Percentiles rank a stretch among this genome's conserved stretches.
These are phyloP conservation scores for Canavalia gladiata DNA, from an alignment of 306 rosid species.

Conservation along the genomic window DNA sequence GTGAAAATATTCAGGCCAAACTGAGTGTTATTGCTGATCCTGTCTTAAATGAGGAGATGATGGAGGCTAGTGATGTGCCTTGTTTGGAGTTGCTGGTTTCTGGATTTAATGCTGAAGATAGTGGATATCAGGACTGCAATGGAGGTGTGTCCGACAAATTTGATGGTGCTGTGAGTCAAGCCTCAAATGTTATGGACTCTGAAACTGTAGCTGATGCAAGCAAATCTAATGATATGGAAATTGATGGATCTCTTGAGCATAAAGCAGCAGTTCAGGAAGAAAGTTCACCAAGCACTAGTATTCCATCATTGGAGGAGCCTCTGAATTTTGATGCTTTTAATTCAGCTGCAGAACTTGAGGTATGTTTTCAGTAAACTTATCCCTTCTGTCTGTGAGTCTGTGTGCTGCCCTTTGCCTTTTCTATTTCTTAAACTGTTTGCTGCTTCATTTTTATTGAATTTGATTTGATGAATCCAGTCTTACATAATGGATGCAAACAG, in stretches of 20 bases:
- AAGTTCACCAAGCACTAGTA: slow-evolving; percentile 49
- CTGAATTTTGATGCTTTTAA: slow-evolving; percentile 66
- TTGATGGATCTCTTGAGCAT: slow-evolving; percentile 55
- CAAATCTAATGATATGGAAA: slow-evolving; percentile 48
- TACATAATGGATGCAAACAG: background rate
- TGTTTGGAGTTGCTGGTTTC: slow-evolving; percentile 47
- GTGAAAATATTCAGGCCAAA: slow-evolving; percentile 40
- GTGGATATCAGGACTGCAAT: slow-evolving; percentile 47
- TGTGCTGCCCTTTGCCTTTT: background rate
- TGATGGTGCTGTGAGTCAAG: slow-evolving; percentile 45
- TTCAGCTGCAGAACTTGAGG: slow-evolving; percentile 92
- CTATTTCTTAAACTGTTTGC: background rate
- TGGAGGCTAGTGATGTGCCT: slow-evolving; percentile 39
- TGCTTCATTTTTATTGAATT: background rate
- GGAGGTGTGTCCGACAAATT: slow-evolving; percentile 48
- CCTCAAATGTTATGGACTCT: slow-evolving; percentile 40
- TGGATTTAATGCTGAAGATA: slow-evolving; percentile 50
- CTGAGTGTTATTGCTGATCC: slow-evolving; percentile 39
- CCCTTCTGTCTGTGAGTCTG: slow-evolving; percentile 13
- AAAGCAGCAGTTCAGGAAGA: slow-evolving; percentile 53
- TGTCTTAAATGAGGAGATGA: slow-evolving; percentile 45
- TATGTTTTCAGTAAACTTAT: slow-evolving; percentile 45
- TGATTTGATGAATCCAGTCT: slow-evolving; percentile 8
- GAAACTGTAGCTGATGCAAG: slow-evolving; percentile 47
- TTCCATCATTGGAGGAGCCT: slow-evolving; percentile 58